These are phyloP conservation scores for Saccharomycopsis hybrid DNA, from an alignment of 1,139 yeast genomes.

Conservation along the genomic window DNA sequence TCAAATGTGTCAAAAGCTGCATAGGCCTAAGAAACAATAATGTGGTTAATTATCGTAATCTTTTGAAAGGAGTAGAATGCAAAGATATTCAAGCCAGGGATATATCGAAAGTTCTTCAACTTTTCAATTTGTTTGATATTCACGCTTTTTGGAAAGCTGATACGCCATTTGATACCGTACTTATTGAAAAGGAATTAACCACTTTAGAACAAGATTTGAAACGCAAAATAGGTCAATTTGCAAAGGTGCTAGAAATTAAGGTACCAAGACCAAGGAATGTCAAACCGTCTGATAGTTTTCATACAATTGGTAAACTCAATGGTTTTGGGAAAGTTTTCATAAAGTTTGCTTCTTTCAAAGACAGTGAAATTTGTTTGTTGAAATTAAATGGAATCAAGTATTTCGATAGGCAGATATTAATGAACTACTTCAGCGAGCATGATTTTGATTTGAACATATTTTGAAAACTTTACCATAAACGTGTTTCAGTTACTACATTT, in stretches of 20 bases:
- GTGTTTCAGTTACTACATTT: not conserved
- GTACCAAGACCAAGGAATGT: conserved; percentile 35
- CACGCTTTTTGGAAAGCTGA: conserved; percentile 31
- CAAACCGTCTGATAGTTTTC: conserved; percentile 37
- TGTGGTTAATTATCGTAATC: conserved; percentile 21
- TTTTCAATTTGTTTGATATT: conserved; percentile 54
- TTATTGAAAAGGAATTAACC: conserved; percentile 7
- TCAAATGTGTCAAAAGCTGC: conserved; percentile 9
- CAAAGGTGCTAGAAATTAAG: conserved; percentile 8
- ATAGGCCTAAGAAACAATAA: conserved; percentile 24
- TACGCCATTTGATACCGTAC: not conserved
- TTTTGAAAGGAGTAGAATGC: conserved; percentile 20
- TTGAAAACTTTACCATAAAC: too few relatives aligned
- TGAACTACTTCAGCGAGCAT: conserved; percentile 54
- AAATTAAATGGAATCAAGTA: conserved; percentile 64
- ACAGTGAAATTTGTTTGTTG: conserved; percentile 52
- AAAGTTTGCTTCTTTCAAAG: conserved; percentile 47
- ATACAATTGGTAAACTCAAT: conserved; percentile 24
- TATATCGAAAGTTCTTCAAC: conserved; percentile 51
- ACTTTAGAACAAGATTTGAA: conserved; percentile 7
- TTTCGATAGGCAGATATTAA: conserved; percentile 63
- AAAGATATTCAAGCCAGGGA: conserved; percentile 18
- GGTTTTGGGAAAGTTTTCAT: conserved; percentile 73
- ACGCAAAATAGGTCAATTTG: conserved; percentile 5
- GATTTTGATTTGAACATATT: conserved; percentile 41